Base-by-base conservation (phyloP, 1,284 basidiomycete species). In the Boletus smithii region DNA sequence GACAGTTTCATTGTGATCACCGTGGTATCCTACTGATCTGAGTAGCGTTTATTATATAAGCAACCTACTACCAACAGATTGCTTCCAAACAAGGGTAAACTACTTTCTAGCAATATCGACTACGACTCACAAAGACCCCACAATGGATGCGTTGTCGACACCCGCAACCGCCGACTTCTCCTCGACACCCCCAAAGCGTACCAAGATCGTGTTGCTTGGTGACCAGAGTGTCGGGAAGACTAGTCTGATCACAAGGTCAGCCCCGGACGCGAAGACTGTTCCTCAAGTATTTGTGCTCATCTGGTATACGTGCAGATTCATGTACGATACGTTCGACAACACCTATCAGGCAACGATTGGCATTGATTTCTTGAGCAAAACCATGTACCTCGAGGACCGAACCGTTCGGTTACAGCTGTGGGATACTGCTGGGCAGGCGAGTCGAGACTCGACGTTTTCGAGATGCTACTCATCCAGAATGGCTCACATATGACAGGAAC, bases 281-380 rank as follows among this genome's bases (percentile, higher is more conserved):
- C 18, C 10, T 13, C 39, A 11, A 33, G 18, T 37, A 20, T 43
- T 44, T 14, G 20, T 24, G 4, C 41, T 45, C 41, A 52, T 14
- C 23, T 31, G 9, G 23, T n/a, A 37, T 18, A 24, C 16, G 9
- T 41, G 24, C 61, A 94, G 92, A 67, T 91, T 91, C 67, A 98
- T 98, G 95, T 99, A 99, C 70, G 97, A 99, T 72, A 98, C 97
- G 0, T 99, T 99, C 69, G 97, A 99, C 76, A 97, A 97, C 71
- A 99, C 95, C 38, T 99, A 99, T 69, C 97, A 99, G 71, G 97
- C 97, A 11, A 99, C 97, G 11, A 99, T 99, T 66, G 97, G 97
- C 54, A 99, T 98, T 70, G 97, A 99, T 74, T 99, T 99, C 69
- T 75, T 99, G 68, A 95, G 92, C 73, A 99, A 99, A 78, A 99